Percentiles rank a stretch among this genome's conserved stretches.
Conservation (phyloP, 2,329 filamentous ascomycete genomes). For the Fusarium xylarioides region DNA sequence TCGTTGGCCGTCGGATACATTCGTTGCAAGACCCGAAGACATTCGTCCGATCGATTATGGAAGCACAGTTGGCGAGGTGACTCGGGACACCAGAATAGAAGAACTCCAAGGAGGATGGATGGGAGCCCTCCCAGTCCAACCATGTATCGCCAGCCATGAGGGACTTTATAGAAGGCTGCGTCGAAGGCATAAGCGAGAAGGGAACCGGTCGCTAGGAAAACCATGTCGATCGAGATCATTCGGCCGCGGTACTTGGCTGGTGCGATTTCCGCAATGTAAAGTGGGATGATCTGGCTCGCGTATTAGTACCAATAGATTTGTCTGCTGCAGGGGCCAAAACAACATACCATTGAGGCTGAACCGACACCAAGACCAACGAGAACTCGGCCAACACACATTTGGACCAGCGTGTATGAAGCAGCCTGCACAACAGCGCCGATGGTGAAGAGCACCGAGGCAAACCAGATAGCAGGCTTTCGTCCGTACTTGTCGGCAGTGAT, state of each 20-base stretch:
- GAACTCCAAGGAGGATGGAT: constrained; percentile 52
- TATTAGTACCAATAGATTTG: neutral
- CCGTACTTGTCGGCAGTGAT: constrained; percentile 37
- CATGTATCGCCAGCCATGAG: constrained; percentile 59
- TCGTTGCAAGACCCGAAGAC: constrained; percentile 47
- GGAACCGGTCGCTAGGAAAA: constrained; percentile 53
- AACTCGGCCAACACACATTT: constrained; percentile 47
- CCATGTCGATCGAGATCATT: constrained; percentile 59
- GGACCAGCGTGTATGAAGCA: constrained; percentile 32
- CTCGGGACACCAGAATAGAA: constrained; percentile 58
- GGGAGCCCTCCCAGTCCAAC: constrained; percentile 58
- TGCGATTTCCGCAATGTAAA: constrained; percentile 60
- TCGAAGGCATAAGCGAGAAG: constrained; percentile 53
- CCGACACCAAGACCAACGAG: constrained; percentile 59
- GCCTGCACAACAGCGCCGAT: constrained; percentile 38
- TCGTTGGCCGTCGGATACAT: constrained; percentile 54
- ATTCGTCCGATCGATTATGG: constrained; percentile 52
- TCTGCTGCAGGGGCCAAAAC: neutral
- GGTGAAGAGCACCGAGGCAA: constrained; percentile 36
- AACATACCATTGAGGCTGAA: constrained; percentile 54
- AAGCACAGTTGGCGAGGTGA: constrained; percentile 57
- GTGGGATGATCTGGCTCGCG: neutral
- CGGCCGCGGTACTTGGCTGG: constrained; percentile 59
- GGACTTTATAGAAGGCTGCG: constrained; percentile 51
- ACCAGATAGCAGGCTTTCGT: constrained; percentile 38